Base-by-base conservation (phyloP, 768 basidiomycete species). In the Hemileccinum rubropunctum region DNA sequence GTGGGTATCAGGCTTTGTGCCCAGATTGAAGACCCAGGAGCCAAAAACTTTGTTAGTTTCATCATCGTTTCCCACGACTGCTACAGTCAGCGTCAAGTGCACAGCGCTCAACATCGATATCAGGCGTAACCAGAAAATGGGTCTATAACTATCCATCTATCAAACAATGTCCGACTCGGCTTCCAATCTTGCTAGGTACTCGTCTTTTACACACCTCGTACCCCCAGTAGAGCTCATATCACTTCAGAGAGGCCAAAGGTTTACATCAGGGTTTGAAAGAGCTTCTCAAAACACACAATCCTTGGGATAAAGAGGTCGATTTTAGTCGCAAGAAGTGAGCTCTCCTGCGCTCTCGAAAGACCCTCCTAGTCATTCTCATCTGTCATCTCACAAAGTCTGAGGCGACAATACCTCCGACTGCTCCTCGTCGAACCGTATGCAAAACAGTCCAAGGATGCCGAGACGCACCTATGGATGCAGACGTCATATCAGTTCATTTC, bases 391-490 rank as follows among this genome's bases (percentile, higher is more conserved):
- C 23, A 50, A 56, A 91, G 88, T 63, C 75, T 91, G 49, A 81
- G 89, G 44, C 79, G 82, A 47, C 80, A 79, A 37, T 84, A 89
- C 65, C 73, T 91, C 43, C 79, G 75, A 40, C 73, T 91, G 33
- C 76, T 92, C 17, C 77, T 91, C 54, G 65, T 81, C 18, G 74
- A 88, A 61, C 85, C 88, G 2, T 81, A 78, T 59, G 76, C 86
- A 37, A 79, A 76, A 42, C 88, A 91, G 67, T 83, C 85, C 42
- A 83, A 84, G 63, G 87, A 91, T 71, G 82, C 81, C 36, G 88
- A 93, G 63, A 88, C 79, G 27, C 84, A 88, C 56, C 78, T 95
- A 9, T 95, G 93, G 92, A 90, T 93, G 82, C 87, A 91, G 63
- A 95, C 93, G 0, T 88, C 90, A 33, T 89, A 95, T 69, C 76